Evolutionary conservation across 768 basidiomycete genomes (phyloP), one percentile per base, ranked within the genome.

Genomic region (Phaeotremella fagi): DNA sequence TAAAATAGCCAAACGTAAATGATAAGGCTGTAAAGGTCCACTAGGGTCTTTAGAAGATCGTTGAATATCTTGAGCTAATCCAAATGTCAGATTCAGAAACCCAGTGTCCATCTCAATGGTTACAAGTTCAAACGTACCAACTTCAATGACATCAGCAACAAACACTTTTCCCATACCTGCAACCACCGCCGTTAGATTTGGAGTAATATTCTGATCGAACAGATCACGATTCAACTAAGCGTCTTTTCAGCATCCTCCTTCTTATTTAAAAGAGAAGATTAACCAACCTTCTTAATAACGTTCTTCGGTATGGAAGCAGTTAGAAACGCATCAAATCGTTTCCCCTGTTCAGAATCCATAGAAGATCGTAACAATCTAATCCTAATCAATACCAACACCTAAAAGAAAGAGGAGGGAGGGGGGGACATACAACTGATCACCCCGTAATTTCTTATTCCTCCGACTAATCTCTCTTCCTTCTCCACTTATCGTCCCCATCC

Each of bases 161-260:
- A 66, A 66, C n/a, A 70, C 57, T 57, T 70, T 70, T 46, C 52
- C 64, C 52, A 70, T 50, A 56, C 64, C 60, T 7, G 54, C 68
- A 18, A 70, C 24, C 11, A 66, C 45, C 36, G 54, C 43, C 12
- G 51, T 31, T 11, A 63, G 35, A 28, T 53, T 54, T 3, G 49
- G 51, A 26, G 51, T 45, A 36, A 55, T 27, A 20, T 51, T 48
- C 50, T 70, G 68, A 28, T 70, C 68, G 50, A 49, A 64, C 18
- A 66, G 18, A 24, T 70, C 68, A 18, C 61, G 27, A 51, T 62
- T 64, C n/a, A 70, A 57, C 64, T 70, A 44, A 48, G 24, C 20
- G 23, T 31, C 2, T 5, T 33, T 7, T 33, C 31, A 33, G 31
- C 9, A 33, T 33, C n/a, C n/a, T n/a, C n/a, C n/a, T n/a, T n/a